Conservation (phyloP, 768 basidiomycete genomes). For the Mycena metata region DNA sequence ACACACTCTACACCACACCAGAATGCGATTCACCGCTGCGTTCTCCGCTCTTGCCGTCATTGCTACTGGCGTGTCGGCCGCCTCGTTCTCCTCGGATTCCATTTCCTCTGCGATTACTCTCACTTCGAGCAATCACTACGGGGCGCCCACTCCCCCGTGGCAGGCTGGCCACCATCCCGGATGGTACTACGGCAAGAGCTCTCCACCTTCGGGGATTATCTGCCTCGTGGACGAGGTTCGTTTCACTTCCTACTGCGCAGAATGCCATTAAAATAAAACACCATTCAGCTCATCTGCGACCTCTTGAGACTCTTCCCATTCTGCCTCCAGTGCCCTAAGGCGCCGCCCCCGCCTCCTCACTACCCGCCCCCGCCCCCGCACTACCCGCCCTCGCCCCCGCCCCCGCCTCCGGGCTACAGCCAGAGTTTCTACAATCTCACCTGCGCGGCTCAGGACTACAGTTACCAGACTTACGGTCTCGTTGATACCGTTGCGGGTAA, state of each 20-base stretch:
- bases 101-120: conserved; percentile 17
- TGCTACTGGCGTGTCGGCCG: conserved; percentile 22
- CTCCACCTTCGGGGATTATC: conserved; percentile 12
- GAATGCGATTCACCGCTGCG: conserved; percentile 35
- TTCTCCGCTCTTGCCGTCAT: conserved; percentile 25
- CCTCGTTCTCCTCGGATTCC: neutral
- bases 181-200: conserved; percentile 53
- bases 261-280: conserved; percentile 8
- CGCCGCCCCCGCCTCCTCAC: conserved; percentile 38
- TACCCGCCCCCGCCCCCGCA: too few species aligned
- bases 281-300: conserved; percentile 40
- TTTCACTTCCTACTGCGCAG: neutral
- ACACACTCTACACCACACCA: conserved; percentile 9
- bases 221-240: conserved; percentile 20
- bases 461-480: conserved; percentile 53
- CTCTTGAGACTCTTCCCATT: conserved; percentile 43
- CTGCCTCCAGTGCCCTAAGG: conserved; percentile 43
- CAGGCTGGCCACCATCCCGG: conserved; percentile 46
- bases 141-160: too few species aligned
- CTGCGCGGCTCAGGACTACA: conserved; percentile 49
- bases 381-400: too few species aligned
- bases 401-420: conserved; percentile 42
- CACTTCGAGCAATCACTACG: conserved; percentile 45
- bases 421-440: conserved; percentile 47
- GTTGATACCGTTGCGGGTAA: too few species aligned